Evolutionary conservation across 176 grass and related monocot species (phyloP).

Genomic region (Triticum aestivum): DNA sequence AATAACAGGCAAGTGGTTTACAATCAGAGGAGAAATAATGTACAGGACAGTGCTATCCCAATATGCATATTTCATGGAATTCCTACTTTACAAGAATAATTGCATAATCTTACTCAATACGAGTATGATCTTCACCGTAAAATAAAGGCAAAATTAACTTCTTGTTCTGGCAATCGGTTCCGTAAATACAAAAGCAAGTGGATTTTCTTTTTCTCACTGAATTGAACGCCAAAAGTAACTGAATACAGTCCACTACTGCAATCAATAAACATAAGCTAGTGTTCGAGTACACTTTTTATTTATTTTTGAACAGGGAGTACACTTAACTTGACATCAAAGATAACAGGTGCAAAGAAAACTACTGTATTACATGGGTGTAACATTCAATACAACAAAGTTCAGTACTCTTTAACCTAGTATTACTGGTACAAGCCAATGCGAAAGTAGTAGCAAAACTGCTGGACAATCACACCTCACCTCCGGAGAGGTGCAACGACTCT

Average conservation of each 20-base stretch:
- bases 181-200: not conserved
- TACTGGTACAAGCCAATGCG: not conserved
- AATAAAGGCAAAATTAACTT: no score
- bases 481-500: not conserved
- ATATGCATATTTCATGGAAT: no score
- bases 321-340: not conserved
- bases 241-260: not conserved
- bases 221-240: not conserved
- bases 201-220: not conserved
- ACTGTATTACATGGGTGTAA: not conserved
- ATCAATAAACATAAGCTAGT: not conserved
- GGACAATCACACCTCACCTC: not conserved
- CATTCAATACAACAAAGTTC: conserved; percentile 8
- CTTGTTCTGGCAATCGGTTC: no score
- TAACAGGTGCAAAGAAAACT: not conserved
- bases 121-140: no score
- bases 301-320: no score
- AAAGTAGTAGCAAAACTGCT: conserved; percentile 9
- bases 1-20: no score
- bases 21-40: no score
- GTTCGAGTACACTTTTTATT: no score
- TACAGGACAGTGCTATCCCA: no score
- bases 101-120: no score
- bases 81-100: no score
- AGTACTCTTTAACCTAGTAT: conserved; percentile 1